phyloP scores from a whole-genome alignment of 345 rosid genomes.

The Clarkia xantiana region DNA sequence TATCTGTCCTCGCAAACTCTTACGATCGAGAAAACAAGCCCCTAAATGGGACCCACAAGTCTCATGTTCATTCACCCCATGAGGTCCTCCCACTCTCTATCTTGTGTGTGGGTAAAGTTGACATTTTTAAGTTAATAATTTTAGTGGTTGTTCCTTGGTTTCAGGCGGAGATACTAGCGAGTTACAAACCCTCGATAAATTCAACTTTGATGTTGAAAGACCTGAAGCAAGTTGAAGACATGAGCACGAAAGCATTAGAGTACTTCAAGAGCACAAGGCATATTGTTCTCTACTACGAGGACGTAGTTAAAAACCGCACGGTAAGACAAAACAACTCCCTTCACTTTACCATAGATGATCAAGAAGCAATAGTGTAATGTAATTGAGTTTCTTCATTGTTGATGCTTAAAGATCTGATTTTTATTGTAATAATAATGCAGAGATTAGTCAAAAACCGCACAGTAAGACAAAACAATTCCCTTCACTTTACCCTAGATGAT shows the following conservation, averaged over 20 bases:
- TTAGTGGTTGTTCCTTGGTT: constrained; percentile 17
- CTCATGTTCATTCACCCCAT: constrained; percentile 78
- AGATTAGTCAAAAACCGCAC: no score
- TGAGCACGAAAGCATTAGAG: constrained; percentile 54
- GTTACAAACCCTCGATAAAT: constrained; percentile 67
- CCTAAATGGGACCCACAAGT: constrained; percentile 91
- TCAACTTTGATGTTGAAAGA: constrained; percentile 41
- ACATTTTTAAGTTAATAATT: no score
- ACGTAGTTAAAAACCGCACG: constrained; percentile 64
- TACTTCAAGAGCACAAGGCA: constrained; percentile 75
- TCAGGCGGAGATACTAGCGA: constrained; percentile 93
- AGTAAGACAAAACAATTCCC: no score
- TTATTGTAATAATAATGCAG: constrained; percentile 24
- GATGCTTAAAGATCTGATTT: no score
- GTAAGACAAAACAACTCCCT: constrained; percentile 28
- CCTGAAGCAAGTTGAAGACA: constrained; percentile 58
- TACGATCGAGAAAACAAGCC: constrained; percentile 68
- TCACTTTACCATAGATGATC: no score
- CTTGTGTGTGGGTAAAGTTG: no score
- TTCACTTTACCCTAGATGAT: no score
- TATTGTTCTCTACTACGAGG: constrained; percentile 74
- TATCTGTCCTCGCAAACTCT: constrained; percentile 86
- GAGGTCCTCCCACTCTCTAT: constrained; percentile 36
- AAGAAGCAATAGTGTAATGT: no score
- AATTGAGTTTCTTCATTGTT: no score